Base-by-base conservation (phyloP, 345 rosid species). In the Euphorbia peplus region DNA sequence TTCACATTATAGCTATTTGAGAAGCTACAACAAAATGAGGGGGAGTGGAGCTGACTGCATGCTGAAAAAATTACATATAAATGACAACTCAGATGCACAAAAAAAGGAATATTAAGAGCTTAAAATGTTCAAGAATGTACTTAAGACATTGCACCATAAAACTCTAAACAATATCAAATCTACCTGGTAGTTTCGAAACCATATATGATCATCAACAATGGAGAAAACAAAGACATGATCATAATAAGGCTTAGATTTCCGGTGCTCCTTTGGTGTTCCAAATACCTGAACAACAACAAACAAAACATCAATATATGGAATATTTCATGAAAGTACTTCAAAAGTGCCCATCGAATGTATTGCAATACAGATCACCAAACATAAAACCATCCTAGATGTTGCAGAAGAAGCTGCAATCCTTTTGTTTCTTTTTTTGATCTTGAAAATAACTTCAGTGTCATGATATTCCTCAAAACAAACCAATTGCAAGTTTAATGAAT, bases 141-240 rank as follows among this genome's bases (percentile, higher is more conserved):
- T 3, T 10, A 22, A n/a, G 19, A n/a, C 39, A 60, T 21, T 22
- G 25, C 9, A 19, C 39, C 11, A 44, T 12, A 63, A 44, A 22
- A 63, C 28, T 26, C 9, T 12, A 35, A 53, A 29, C 12, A 35
- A 61, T 8, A 21, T n/a, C 19, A 15, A 53, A 19, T 12, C 13
- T 63, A 95, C 98, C 99, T 95, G 97, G 82, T 91, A 95, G 80
- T 91, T 95, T 65, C 99, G 85, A 82, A 95, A 95, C 99, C 99
- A 95, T 73, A 95, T 85, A 75, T 95, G 99, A 71, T 82, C 93
- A 69, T 95, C 99, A 12, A 87, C 91, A 71, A 95, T 89, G 67
- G 97, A 95, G 86, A 91, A 95, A 74, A 78, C 88, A 83, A 95
- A 91, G 71, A 90, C 91, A 70, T 95, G 99, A 83, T 95, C 99